Percentiles rank a stretch among this genome's conserved stretches.
Evolutionary conservation across 306 rosid genomes (phyloP).

Genomic region (Citrullus mucosospermus): DNA sequence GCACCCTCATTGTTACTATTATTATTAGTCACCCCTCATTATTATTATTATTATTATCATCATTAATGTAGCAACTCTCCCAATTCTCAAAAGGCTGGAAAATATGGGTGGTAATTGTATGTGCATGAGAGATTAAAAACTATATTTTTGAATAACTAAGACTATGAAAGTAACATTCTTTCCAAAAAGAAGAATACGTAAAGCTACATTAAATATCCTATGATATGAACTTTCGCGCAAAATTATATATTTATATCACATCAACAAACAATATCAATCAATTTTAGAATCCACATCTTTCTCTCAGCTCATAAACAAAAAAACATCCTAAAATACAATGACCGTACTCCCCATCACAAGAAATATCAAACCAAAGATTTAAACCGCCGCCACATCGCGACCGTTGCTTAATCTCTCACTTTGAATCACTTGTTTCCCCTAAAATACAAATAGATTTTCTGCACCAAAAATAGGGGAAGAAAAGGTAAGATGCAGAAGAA

Average conservation of each 20-base stretch:
- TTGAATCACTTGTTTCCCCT: conserved; percentile 54
- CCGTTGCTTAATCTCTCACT: conserved; percentile 13
- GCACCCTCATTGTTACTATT: no score
- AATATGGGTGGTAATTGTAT: no score
- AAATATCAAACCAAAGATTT: not conserved
- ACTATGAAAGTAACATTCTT: no score
- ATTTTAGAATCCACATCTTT: not conserved
- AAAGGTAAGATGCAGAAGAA: no score
- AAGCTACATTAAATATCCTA: not conserved
- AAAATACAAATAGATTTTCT: conserved; percentile 88
- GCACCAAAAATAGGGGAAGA: conserved; percentile 13
- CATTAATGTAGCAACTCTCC: no score
- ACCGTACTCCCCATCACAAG: not conserved
- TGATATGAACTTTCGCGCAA: not conserved
- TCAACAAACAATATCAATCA: not conserved
- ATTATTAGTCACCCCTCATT: no score
- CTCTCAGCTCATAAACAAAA: not conserved
- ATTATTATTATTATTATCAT: no score
- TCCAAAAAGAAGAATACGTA: no score
- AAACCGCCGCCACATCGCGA: not conserved
- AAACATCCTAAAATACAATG: not conserved
- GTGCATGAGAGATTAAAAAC: no score
- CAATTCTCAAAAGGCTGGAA: no score
- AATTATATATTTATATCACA: no score
- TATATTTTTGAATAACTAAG: no score